phyloP scores from a whole-genome alignment of 2,329 filamentous ascomycete species.

The Daldinia sp. region DNA sequence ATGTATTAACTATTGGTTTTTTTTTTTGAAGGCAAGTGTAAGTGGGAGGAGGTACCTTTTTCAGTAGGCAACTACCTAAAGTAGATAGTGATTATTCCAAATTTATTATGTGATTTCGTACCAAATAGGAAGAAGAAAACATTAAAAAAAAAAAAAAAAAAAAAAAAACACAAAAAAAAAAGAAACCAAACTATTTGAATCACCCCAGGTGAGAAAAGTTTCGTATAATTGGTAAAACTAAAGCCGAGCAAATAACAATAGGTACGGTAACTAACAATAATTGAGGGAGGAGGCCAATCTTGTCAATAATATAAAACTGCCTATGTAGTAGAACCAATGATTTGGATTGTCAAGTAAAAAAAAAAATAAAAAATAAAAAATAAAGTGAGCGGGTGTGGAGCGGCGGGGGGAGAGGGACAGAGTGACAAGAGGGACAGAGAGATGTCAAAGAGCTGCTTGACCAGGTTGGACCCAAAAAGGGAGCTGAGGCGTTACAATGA shows the following conservation, averaged over 20 bases:
- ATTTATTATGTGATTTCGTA: slow-evolving; percentile 9
- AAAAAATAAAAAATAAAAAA: background rate
- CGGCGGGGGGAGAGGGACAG: slow-evolving; percentile 9
- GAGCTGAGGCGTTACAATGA: slow-evolving; percentile 34
- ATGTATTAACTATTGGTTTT: background rate
- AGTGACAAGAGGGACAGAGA: slow-evolving; percentile 7
- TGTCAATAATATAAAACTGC: slow-evolving; percentile 8
- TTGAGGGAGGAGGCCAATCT: slow-evolving; percentile 6
- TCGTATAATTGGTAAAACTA: slow-evolving; percentile 12
- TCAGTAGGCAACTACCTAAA: background rate
- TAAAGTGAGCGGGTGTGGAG: slow-evolving; percentile 1
- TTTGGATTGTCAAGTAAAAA: slow-evolving; percentile 17
- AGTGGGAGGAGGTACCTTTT: background rate
- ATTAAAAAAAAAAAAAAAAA: background rate
- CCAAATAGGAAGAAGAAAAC: background rate
- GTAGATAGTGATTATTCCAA: slow-evolving; percentile 4
- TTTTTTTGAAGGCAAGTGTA: background rate
- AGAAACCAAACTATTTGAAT: background rate
- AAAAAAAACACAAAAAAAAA: background rate
- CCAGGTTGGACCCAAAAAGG: slow-evolving; percentile 2
- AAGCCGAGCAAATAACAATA: background rate
- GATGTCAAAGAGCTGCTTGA: slow-evolving; percentile 40
- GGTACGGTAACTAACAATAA: background rate
- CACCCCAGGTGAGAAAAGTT: background rate
- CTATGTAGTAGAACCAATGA: slow-evolving; percentile 8